Base-by-base conservation (phyloP, 164 flowering plant species). In the Magnolia changhungtana region DNA sequence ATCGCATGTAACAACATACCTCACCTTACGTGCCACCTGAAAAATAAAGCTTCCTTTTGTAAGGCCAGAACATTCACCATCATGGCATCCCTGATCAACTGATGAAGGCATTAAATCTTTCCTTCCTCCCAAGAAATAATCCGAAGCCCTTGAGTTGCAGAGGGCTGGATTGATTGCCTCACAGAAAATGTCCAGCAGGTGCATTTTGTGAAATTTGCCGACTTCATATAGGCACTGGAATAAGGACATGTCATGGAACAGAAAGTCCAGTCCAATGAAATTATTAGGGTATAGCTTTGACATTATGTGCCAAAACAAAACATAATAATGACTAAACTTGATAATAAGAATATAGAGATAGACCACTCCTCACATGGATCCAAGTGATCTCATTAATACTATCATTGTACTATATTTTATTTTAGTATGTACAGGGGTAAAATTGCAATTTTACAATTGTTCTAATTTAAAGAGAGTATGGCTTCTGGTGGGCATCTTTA, bases 181-280 rank as follows among this genome's bases (percentile, higher is more conserved):
- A 85, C 92, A 91, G 29, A 86, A 82, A 59, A 92, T 76, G 78
- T 92, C 96, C 29, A 96, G 81, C 45, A 93, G 82, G 74, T 75
- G 87, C 71, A 90, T 77, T 66, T 86, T 85, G 27, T 77, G 79
- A 78, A 27, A 52, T 83, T 86, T 90, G 63, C 90, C 96, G 69
- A 85, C 92, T 89, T 92, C 97, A 89, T 86, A 78, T 20, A 93
- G 81, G 78, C 95, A 90, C 97, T 92, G 87, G 81, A 85, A 77
- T 13, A 69, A n/a, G 20, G 13, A 67, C 58, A 55, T 49, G 49
- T 80, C 76, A 76, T 18, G 21, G 50, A 29, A 45, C 63, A 66
- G 11, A 72, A 72, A 45, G 13, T 51, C 20, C 14, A 64, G 21
- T 18, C 29, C 16, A 50, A 50, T 29, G 16, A 23, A 58, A n/a